Evolutionary conservation across 1,284 basidiomycete genomes (phyloP).

Genomic region (Hemileia vastatrix): DNA sequence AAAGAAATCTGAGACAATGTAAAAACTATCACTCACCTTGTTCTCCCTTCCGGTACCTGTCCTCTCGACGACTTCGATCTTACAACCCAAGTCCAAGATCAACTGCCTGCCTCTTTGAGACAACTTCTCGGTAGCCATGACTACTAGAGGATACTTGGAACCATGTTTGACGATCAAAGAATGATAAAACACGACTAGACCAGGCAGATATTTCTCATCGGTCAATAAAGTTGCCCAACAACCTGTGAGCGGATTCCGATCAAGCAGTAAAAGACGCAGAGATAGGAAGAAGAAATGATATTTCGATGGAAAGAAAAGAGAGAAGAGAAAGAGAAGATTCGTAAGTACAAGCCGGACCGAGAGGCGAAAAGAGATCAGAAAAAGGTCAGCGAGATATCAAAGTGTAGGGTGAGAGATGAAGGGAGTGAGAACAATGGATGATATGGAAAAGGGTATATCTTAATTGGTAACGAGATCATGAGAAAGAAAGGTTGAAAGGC

Average conservation of each 20-base stretch:
- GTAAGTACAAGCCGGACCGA: no score
- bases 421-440: no score
- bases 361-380: no score
- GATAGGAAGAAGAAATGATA: background rate
- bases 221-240: constrained; percentile 37
- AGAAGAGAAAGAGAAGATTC: no score
- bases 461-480: no score
- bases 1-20: background rate
- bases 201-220: constrained; percentile 33
- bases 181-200: constrained; percentile 33
- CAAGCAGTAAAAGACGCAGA: background rate
- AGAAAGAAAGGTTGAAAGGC: no score
- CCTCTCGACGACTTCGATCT: constrained; percentile 28
- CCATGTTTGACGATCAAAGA: constrained; percentile 29
- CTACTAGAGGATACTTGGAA: constrained; percentile 31
- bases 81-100: constrained; percentile 26
- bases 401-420: no score
- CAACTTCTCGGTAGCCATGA: constrained; percentile 32
- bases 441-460: no score
- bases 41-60: constrained; percentile 24
- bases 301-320: no score
- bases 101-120: constrained; percentile 23
- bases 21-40: constrained; percentile 6
- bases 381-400: no score
- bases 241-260: background rate